Percentiles rank a stretch among this genome's conserved stretches.
These are phyloP conservation scores for Hapsidospora chrysogenum DNA, from an alignment of 495 filamentous ascomycete genomes.

Conservation along the genomic window DNA sequence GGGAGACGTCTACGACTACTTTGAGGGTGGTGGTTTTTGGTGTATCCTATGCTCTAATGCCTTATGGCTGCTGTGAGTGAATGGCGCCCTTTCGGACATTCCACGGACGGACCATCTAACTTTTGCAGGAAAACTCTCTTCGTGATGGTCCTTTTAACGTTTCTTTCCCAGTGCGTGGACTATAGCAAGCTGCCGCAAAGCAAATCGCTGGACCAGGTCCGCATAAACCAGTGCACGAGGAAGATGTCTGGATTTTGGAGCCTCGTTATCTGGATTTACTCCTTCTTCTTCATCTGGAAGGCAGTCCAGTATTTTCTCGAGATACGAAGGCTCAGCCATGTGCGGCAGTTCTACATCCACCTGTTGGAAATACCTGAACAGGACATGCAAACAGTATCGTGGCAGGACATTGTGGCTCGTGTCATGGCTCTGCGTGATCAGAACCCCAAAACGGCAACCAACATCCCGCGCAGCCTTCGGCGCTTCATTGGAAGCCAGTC, in stretches of 20 bases:
- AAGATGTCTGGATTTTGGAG: conserved; percentile 74
- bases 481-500: conserved; percentile 68
- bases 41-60: conserved; percentile 60
- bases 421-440: conserved; percentile 76
- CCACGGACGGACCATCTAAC: conserved; percentile 4
- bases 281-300: conserved; percentile 76
- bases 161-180: conserved; percentile 76
- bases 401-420: conserved; percentile 83
- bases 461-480: conserved; percentile 20
- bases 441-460: conserved; percentile 67
- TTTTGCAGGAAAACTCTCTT: conserved; percentile 42
- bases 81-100: background rate
- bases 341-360: conserved; percentile 81
- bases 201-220: conserved; percentile 56
- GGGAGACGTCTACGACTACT: conserved; percentile 82
- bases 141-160: conserved; percentile 68
- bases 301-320: conserved; percentile 59
- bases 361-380: conserved; percentile 73
- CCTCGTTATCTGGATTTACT: conserved; percentile 66
- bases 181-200: conserved; percentile 61
- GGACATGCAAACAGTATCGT: conserved; percentile 92
- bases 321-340: conserved; percentile 52
- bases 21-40: conserved; percentile 70
- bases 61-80: conserved; percentile 56
- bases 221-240: conserved; percentile 67